These are phyloP conservation scores for Rhododendron ovatum DNA, from an alignment of 148 eudicot genomes.

Conservation along the genomic window DNA sequence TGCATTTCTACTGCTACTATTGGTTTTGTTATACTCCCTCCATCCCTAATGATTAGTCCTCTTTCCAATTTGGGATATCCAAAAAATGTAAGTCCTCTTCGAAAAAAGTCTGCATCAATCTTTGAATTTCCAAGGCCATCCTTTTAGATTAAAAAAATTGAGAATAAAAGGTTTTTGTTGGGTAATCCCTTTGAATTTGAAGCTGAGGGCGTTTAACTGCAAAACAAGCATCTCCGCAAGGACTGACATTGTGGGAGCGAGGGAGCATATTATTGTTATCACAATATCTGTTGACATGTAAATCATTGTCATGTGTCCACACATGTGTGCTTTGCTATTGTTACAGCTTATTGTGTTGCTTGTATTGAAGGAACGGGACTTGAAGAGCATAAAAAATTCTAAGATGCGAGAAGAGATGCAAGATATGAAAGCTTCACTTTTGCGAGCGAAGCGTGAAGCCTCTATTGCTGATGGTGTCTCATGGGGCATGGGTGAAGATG, in stretches of 20 bases:
- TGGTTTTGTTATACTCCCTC: too few relatives aligned
- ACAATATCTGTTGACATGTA: neutral
- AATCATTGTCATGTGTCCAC: neutral
- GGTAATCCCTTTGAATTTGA: neutral
- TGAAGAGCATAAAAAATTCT: constrained; percentile 42
- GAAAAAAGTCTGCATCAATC: neutral
- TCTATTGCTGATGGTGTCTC: constrained; percentile 88
- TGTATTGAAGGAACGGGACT: constrained; percentile 65
- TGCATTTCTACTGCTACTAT: neutral
- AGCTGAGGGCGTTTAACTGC: neutral
- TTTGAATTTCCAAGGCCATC: neutral
- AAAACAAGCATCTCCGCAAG: neutral
- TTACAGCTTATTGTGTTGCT: constrained; percentile 12
- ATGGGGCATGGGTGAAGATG: constrained; percentile 99
- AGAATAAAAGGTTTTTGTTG: neutral
- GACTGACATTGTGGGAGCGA: neutral
- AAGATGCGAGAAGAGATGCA: constrained; percentile 44
- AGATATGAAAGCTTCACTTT: constrained; percentile 93
- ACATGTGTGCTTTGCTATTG: neutral
- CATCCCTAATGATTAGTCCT: neutral
- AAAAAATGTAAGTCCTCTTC: neutral
- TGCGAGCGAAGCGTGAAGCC: constrained; percentile 74
- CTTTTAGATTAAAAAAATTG: neutral
- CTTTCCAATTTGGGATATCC: neutral
- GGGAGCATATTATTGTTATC: neutral